Conservation (phyloP, 148 eudicot genomes). For the Polygonum aviculare region DNA sequence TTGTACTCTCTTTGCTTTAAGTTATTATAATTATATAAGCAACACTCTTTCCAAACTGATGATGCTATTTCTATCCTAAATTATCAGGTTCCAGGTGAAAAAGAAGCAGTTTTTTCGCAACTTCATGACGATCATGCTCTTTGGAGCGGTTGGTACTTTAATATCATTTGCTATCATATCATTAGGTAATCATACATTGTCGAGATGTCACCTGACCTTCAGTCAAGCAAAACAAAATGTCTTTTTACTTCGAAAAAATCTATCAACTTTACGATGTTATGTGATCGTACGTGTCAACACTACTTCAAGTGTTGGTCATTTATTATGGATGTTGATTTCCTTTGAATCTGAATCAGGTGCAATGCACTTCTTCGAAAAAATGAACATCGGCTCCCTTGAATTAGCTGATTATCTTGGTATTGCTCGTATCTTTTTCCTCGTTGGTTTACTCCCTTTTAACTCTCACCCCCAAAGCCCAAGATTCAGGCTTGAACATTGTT, state of each 20-base stretch:
- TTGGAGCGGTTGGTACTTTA: slow-evolving; percentile 69
- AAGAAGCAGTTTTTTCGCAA: slow-evolving; percentile 81
- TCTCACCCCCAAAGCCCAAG: neutral
- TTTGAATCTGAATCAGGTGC: slow-evolving; percentile 10
- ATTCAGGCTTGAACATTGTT: neutral
- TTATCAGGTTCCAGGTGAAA: slow-evolving; percentile 74
- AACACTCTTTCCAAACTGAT: neutral
- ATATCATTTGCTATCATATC: slow-evolving; percentile 70
- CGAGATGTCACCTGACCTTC: neutral
- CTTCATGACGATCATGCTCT: slow-evolving; percentile 57
- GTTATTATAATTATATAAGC: neutral
- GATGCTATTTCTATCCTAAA: slow-evolving; percentile 8
- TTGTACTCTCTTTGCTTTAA: neutral
- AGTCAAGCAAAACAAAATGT: neutral
- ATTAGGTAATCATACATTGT: slow-evolving; percentile 29
- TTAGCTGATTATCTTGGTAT: slow-evolving; percentile 65
- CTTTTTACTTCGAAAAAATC: neutral
- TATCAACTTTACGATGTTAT: neutral
- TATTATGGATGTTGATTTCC: neutral
- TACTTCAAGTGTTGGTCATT: neutral
- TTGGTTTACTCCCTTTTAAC: neutral
- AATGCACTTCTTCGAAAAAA: slow-evolving; percentile 21
- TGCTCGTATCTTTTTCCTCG: neutral
- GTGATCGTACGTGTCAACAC: neutral
- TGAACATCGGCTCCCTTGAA: slow-evolving; percentile 48